Base-by-base conservation (phyloP, 192 early-diverging fungal genomes). In the Fimicolochytrium jonesii region DNA sequence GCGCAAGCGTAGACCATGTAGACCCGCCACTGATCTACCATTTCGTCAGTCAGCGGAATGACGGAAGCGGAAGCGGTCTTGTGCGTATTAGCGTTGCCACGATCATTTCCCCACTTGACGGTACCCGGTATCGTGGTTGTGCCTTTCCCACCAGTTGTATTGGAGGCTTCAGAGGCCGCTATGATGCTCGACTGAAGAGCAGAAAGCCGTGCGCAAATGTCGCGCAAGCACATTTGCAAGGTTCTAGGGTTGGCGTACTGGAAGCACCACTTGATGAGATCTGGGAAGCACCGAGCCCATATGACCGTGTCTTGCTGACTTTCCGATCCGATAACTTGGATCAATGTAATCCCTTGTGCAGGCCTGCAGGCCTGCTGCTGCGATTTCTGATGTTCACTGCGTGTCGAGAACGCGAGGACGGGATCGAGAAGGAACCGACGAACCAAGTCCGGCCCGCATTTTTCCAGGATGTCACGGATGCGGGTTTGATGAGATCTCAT, bases 11-110 rank as follows among this genome's bases (percentile, higher is more conserved):
- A 88, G 2, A 81, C 80, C 1, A 92, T 62, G 70, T 86, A 90
- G 1, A 82, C 72, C 31, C 77, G 72, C 90, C 89, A 93, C 64
- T 91, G 88, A 6, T 82, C 79, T 33, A 93, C 72, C 20, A 91
- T 76, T 26, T 83, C 87, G 28, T 72, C 70, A 0, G 56, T 69
- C 31, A 64, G 32, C 1, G 68, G 61, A 23, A 69, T 20, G 5
- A 55, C n/a, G 15, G 58, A 9, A 44, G 22, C 10, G 3, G 20
- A 54, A 30, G 30, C n/a, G 22, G 48, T 49, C 42, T 54, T 54
- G 20, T 37, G 22, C 22, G 50, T 43, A 10, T n/a, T 29, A 6
- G 35, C 32, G n/a, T 22, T 53, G 59, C 59, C 43, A 0, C 47
- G 65, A 1, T 56, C 65, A 60, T 50, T 67, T 6, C 25, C 65